phyloP scores from a whole-genome alignment of 495 filamentous ascomycete species.

The Thermochaetoides thermophila region DNA sequence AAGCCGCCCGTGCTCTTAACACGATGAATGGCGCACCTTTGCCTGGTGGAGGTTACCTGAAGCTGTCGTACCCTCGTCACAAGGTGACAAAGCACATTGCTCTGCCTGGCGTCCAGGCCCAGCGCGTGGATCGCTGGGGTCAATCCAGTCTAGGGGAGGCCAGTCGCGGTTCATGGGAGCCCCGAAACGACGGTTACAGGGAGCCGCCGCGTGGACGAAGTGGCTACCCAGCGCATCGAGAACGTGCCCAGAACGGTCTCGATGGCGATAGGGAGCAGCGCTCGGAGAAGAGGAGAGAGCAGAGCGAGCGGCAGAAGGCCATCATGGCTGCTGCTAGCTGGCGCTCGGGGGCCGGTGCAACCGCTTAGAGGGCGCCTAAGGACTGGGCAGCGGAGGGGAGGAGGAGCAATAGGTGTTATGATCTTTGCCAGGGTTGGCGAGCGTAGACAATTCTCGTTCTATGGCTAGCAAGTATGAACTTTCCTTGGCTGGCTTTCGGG shows the following conservation, averaged over 20 bases:
- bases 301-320: constrained; percentile 5
- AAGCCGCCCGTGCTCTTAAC: constrained; percentile 32
- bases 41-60: constrained; percentile 6
- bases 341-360: constrained; percentile 1
- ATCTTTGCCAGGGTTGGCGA: no score
- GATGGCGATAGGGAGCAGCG: constrained; percentile 3
- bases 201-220: constrained; percentile 1
- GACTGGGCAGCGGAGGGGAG: no score
- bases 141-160: constrained; percentile 1
- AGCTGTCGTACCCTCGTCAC: constrained; percentile 8
- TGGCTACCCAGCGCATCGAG: no score
- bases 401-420: no score
- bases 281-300: constrained; percentile 6
- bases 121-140: no score
- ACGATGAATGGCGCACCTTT: constrained; percentile 16
- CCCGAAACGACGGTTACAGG: background rate
- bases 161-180: background rate
- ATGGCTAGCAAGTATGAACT: no score
- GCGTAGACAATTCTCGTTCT: no score
- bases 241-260: constrained; percentile 2
- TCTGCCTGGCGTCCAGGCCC: constrained; percentile 3
- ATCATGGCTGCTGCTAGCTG: constrained; percentile 11
- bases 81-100: no score
- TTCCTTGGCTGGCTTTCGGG: no score
- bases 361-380: no score